Evolutionary conservation across 345 rosid species (phyloP).

Genomic region (Rhodamnia argentea): DNA sequence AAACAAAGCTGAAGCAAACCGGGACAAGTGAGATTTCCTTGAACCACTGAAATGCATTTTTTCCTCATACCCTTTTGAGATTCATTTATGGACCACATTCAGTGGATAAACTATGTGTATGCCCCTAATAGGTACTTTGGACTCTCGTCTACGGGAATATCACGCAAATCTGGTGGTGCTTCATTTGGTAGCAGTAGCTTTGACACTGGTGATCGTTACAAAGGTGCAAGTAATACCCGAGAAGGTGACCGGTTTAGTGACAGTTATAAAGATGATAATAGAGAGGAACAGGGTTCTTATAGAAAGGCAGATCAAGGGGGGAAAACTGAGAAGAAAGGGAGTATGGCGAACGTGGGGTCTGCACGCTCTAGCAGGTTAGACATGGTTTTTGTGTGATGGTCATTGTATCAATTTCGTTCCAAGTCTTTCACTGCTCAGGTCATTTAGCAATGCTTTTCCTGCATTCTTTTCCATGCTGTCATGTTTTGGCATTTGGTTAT

Average conservation of each 20-base stretch:
- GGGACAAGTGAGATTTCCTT: slow-evolving; percentile 65
- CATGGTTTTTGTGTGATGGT: not conserved
- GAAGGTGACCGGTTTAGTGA: slow-evolving; percentile 42
- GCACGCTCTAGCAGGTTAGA: slow-evolving; percentile 44
- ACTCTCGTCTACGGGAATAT: slow-evolving; percentile 74
- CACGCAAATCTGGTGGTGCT: slow-evolving; percentile 59
- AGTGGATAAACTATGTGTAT: slow-evolving; percentile 2
- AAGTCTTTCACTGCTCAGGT: not conserved
- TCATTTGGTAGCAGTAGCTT: slow-evolving; percentile 44
- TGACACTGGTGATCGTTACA: slow-evolving; percentile 41
- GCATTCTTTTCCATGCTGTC: not conserved
- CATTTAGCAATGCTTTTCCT: not conserved
- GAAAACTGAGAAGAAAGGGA: slow-evolving; percentile 30
- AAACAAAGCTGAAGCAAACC: slow-evolving; percentile 80
- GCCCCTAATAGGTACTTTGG: slow-evolving; percentile 62
- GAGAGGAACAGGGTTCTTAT: slow-evolving; percentile 47
- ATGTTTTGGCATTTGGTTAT: not conserved
- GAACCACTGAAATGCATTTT: not conserved
- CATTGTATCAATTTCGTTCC: not conserved
- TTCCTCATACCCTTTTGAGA: not conserved
- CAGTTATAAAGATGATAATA: slow-evolving; percentile 28
- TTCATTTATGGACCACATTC: not conserved
- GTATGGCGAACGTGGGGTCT: slow-evolving; percentile 28
- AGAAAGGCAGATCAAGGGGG: slow-evolving; percentile 36
- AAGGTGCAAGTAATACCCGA: slow-evolving; percentile 32